Base-by-base conservation (phyloP, 2,329 filamentous ascomycete species). In the Pseudocercospora vitis region DNA sequence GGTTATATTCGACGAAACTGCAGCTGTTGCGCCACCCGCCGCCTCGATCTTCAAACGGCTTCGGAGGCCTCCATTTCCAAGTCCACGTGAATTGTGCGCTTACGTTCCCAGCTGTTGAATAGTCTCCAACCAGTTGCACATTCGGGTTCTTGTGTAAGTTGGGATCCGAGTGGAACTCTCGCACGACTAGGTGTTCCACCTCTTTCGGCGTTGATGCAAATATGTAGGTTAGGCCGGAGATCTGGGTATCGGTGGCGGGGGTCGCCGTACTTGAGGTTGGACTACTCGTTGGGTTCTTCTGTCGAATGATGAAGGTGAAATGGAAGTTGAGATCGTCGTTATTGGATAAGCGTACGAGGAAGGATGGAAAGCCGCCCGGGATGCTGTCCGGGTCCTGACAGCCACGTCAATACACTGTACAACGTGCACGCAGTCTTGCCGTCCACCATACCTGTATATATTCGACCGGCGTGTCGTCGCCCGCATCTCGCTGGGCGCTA, bases 91-190 rank as follows among this genome's bases (percentile, higher is more conserved):
- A 96, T 28, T 90, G 85, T 24, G 95, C 86, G 1, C 89, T 92
- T 5, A 87, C 78, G 65, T 79, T 89, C n/a, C 92, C 91, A 26
- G 81, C 84, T 0, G 94, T 99, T 2, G 83, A 81, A 68, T 88
- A 96, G 70, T 96, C 91, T 2, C 94, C 94, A n/a, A 99, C 86
- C 39, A 97, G 80, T 66, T 95, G 88, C 32, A 99, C 94, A 68
- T 97, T 97, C 50, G 91, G 82, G 68, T 96, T 97, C 70, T 95
- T 97, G 76, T 99, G 94, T 52, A 99, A 78, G 68, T 99, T 99
- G 0, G 94, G 94, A 68, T 99, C 91, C 61, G 92, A 91, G 64
- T 97, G 91, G 66, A 99, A 97, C 71, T 99, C 94, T 64, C 91
- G 81, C 12, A 92, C 97, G 44, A 97, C 86, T 42, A 99, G 77